Evolutionary conservation across 805 yeast species (phyloP), one percentile per base, ranked within the genome.

Genomic region (Teunomyces lycoperdinae): DNA sequence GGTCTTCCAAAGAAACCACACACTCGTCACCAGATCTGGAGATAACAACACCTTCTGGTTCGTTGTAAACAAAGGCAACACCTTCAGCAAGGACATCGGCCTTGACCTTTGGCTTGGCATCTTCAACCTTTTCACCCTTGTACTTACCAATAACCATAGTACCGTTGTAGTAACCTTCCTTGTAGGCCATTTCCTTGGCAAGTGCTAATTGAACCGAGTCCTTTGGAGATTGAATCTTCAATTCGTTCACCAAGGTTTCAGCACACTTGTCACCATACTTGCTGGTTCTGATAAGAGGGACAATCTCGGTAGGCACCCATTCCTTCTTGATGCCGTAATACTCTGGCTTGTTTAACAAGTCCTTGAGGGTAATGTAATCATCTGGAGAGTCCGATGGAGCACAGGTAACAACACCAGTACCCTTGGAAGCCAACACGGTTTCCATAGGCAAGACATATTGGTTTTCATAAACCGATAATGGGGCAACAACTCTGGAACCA

Each of bases 381-480:
- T 94, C 99, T 51, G 99, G 98, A 49, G 98, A 91, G 70, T 91
- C 97, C n/a, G 96, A 85, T 53, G 98, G 99, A 53, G 91, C 98
- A 76, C 97, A 94, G 5, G 98, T 92, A 49, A 94, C 99, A 41
- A 94, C 97, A 76, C 98, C 99, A 41, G 98, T 94, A 80, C 99
- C 99, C 76, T 94, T 94, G 48, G 83, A 78, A 35, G 96, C 95
- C 67, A 92, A 77, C 47, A 94, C 92, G 33, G 97, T 89, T 70
- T 92, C 98, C 99, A 94, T 94, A 58, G 99, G 99, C 56, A 94
- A 79, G 48, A 94, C 86, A 60, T 94, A 79, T 55, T 94, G 74
- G 57, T 84, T 81, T 45, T 80, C 73, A 66, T 83, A 74, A 17
- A 76, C 77, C 9, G 97, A 81, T 57, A 87, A 73, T 47, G 98